Percentiles rank a stretch among this genome's conserved stretches.
Evolutionary conservation across 75 land plant species (phyloP).

Genomic region (Ceratopteris richardii): DNA sequence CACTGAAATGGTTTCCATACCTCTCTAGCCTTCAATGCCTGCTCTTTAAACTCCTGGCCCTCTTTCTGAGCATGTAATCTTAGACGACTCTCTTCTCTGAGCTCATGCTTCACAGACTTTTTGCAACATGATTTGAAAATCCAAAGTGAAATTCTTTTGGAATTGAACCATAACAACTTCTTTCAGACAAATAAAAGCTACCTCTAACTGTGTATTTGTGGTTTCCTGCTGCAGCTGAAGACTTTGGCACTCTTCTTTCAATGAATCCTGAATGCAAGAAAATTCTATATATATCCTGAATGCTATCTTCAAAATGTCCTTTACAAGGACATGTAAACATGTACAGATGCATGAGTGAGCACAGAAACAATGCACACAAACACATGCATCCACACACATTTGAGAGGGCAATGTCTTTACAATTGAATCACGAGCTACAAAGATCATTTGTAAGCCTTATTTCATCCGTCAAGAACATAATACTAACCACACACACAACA

Average conservation of each 20-base stretch:
- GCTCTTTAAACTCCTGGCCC: conserved; percentile 15
- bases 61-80: conserved; percentile 26
- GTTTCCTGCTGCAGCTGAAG: conserved; percentile 16
- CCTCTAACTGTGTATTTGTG: conserved; percentile 22
- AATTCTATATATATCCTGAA: neutral
- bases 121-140: neutral
- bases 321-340: too few relatives aligned
- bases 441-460: too few relatives aligned
- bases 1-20: conserved; percentile 5
- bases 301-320: too few relatives aligned
- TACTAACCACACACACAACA: too few relatives aligned
- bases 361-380: too few relatives aligned
- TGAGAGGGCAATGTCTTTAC: too few relatives aligned
- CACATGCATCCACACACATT: too few relatives aligned
- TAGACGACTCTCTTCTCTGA: conserved; percentile 26
- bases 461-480: too few relatives aligned
- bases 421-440: too few relatives aligned
- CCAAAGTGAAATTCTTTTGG: neutral
- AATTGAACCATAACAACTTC: too few relatives aligned
- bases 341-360: too few relatives aligned
- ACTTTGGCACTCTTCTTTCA: conserved; percentile 15
- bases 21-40: conserved; percentile 14
- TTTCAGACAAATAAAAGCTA: conserved; percentile 1
- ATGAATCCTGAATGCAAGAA: conserved; percentile 8
- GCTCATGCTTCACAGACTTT: conserved; percentile 21